These are phyloP conservation scores for Aspergillus versicolor DNA, from an alignment of 2,329 filamentous ascomycete species.

Conservation along the genomic window DNA sequence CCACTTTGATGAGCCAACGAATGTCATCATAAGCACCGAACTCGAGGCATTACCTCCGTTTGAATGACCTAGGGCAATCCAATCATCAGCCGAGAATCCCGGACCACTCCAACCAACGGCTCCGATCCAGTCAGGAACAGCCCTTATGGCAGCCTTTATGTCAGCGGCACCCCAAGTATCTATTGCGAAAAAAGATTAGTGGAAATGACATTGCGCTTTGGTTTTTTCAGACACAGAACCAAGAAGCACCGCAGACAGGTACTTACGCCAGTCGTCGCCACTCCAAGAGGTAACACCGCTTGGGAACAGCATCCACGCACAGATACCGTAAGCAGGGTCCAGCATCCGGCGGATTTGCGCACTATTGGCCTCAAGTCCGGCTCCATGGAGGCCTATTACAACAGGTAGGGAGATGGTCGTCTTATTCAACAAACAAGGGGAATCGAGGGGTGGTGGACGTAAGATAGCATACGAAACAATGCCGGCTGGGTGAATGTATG, in stretches of 20 bases:
- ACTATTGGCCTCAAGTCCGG: conserved; percentile 55
- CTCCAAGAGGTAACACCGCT: conserved; percentile 60
- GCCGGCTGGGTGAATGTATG: conserved; percentile 54
- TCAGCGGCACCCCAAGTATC: conserved; percentile 57
- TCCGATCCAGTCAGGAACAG: conserved; percentile 53
- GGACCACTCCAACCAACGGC: conserved; percentile 50
- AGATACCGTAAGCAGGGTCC: conserved; percentile 52
- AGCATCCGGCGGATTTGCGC: conserved; percentile 48
- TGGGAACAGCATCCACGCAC: conserved; percentile 57
- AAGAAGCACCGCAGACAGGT: neutral
- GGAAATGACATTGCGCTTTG: neutral
- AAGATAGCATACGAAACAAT: conserved; percentile 59
- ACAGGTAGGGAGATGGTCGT: conserved; percentile 41
- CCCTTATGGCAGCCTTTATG: conserved; percentile 52
- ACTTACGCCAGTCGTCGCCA: conserved; percentile 59
- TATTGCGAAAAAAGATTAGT: conserved; percentile 3
- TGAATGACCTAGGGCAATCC: conserved; percentile 59
- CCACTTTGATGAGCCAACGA: neutral
- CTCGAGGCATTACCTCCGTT: conserved; percentile 49
- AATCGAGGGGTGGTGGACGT: conserved; percentile 47
- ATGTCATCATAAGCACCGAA: neutral
- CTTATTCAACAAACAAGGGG: neutral
- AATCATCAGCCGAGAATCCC: conserved; percentile 45
- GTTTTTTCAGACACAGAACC: neutral
- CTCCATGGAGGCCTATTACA: conserved; percentile 55